These are phyloP conservation scores for Trichoderma sp. DNA, from an alignment of 2,329 filamentous ascomycete genomes.

Conservation along the genomic window DNA sequence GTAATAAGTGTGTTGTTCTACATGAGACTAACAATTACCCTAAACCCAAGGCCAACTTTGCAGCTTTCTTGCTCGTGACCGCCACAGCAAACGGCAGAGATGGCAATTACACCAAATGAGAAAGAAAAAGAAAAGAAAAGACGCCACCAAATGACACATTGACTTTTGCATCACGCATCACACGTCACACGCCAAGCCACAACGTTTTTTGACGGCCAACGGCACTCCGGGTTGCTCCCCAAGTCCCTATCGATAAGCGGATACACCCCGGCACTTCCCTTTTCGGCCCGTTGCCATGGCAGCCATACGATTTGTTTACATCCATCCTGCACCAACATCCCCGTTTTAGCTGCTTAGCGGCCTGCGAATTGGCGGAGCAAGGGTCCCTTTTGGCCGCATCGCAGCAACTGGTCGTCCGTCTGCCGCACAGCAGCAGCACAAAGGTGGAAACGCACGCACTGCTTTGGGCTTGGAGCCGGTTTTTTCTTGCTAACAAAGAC, in stretches of 20 bases:
- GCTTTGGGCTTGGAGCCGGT: slow-evolving; percentile 13
- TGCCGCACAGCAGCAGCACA: not conserved
- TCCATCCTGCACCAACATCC: slow-evolving; percentile 24
- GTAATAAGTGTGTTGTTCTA: not conserved
- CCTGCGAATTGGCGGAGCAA: slow-evolving; percentile 20
- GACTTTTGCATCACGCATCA: not conserved
- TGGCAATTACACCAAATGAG: not conserved
- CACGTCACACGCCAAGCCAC: not conserved
- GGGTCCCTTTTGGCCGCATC: slow-evolving; percentile 9
- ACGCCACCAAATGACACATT: not conserved
- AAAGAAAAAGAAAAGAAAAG: not conserved
- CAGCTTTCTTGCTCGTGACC: not conserved
- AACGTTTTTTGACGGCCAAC: not conserved
- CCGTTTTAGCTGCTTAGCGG: not conserved
- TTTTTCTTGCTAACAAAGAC: slow-evolving; percentile 7
- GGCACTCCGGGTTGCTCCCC: not conserved
- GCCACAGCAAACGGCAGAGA: not conserved
- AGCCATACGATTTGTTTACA: slow-evolving; percentile 39
- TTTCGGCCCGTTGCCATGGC: slow-evolving; percentile 37
- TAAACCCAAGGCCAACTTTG: not conserved
- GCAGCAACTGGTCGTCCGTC: slow-evolving; percentile 6
- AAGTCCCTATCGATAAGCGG: slow-evolving; percentile 25
- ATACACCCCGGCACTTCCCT: slow-evolving; percentile 23
- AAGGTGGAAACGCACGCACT: slow-evolving; percentile 7
- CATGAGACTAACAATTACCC: not conserved